Evolutionary conservation across 371 early-diverging fungal species (phyloP).

Genomic region (Mucor mucedo): DNA sequence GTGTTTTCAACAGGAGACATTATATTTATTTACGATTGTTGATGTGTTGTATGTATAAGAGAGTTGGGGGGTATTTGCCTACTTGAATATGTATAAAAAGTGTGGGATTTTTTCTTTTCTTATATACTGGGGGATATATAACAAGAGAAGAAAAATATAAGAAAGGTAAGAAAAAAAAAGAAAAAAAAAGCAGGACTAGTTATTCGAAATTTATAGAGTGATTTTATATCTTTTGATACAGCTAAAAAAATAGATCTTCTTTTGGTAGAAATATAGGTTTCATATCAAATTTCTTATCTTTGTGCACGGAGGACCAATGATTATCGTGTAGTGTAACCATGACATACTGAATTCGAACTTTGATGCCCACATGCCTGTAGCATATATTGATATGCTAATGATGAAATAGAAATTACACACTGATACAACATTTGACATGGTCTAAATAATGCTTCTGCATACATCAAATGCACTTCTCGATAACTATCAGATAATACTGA

Average conservation of each 20-base stretch:
- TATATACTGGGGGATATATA: slow-evolving; percentile 5
- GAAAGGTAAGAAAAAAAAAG: too few relatives aligned
- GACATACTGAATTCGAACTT: slow-evolving; percentile 2
- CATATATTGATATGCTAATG: not conserved
- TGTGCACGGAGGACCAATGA: slow-evolving; percentile 28
- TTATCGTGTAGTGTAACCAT: slow-evolving; percentile 20
- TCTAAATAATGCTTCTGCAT: not conserved
- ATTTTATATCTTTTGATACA: not conserved
- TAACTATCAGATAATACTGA: not conserved
- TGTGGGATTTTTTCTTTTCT: not conserved
- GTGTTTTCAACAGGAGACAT: slow-evolving; percentile 31
- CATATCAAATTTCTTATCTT: slow-evolving; percentile 26
- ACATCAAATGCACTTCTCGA: not conserved
- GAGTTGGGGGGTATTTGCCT: slow-evolving; percentile 3
- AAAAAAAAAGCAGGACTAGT: too few relatives aligned
- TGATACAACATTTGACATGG: too few relatives aligned
- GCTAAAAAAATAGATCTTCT: not conserved
- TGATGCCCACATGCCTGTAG: slow-evolving; percentile 19
- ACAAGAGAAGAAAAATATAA: slow-evolving; percentile 7
- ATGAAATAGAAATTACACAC: not conserved
- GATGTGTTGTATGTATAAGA: not conserved
- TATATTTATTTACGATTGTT: not conserved
- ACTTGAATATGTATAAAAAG: slow-evolving; percentile 5
- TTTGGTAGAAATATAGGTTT: slow-evolving; percentile 19
- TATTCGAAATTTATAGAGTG: not conserved